A percentile compares a stretch with the other conserved stretches of the same genome.
Evolutionary conservation across 257 asterid species (phyloP).

Genomic region (Primulina huaijiensis): DNA sequence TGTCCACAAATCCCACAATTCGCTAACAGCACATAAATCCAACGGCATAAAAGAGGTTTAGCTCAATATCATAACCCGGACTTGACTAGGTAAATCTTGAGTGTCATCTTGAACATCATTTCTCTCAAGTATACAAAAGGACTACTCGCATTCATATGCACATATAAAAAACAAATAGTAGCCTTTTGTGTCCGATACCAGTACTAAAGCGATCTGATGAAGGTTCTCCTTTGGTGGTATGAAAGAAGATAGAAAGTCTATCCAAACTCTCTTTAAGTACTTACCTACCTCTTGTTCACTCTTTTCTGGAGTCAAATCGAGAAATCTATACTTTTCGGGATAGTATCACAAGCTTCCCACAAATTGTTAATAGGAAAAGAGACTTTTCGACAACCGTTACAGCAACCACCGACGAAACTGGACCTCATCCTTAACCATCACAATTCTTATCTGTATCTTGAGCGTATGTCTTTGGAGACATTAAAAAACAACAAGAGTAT

Average conservation of each 20-base stretch:
- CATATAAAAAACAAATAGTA: neutral
- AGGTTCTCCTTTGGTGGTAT: neutral
- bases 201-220: neutral
- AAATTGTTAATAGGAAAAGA: neutral
- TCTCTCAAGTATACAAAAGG: no score
- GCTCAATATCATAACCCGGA: neutral
- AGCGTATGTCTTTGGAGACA: neutral
- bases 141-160: no score
- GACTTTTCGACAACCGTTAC: neutral
- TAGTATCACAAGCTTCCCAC: neutral
- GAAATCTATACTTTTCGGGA: neutral
- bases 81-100: no score
- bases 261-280: neutral
- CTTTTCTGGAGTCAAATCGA: neutral
- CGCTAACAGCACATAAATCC: neutral
- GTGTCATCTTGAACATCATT: no score
- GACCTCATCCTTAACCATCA: neutral
- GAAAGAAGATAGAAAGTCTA: neutral
- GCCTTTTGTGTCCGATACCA: neutral
- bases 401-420: neutral
- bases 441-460: neutral
- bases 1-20: neutral
- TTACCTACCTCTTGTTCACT: neutral
- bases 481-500: neutral
- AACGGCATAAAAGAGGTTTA: neutral